These are phyloP conservation scores for Lentinula novae-zelandiae DNA, from an alignment of 1,284 basidiomycete genomes.

Conservation along the genomic window DNA sequence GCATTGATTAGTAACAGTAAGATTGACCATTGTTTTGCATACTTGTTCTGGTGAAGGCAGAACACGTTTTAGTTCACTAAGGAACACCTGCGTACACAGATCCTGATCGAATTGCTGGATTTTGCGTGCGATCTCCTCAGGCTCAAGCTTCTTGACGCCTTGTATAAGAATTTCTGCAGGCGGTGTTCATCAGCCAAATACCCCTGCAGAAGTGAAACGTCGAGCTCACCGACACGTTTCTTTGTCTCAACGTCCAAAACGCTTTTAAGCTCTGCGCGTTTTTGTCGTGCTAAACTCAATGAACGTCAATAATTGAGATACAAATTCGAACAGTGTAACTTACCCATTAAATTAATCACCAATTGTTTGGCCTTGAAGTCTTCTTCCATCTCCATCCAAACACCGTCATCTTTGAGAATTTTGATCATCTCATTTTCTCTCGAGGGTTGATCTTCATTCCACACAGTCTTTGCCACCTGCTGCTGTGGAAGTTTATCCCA, in stretches of 20 bases:
- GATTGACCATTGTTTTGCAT: conserved; percentile 14
- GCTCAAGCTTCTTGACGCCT: conserved; percentile 75
- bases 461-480: conserved; percentile 80
- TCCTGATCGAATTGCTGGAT: conserved; percentile 85
- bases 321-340: conserved; percentile 17
- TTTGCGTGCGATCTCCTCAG: conserved; percentile 80
- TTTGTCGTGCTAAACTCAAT: conserved; percentile 59
- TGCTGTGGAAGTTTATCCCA: conserved; percentile 96
- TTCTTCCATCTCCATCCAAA: conserved; percentile 97
- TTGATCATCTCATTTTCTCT: conserved; percentile 76
- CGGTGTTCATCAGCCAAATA: not conserved
- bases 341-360: conserved; percentile 80
- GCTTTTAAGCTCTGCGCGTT: conserved; percentile 82
- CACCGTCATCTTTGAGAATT: conserved; percentile 78
- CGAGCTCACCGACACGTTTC: conserved; percentile 78
- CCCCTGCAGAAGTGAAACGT: not conserved
- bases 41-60: conserved; percentile 90
- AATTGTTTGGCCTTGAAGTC: conserved; percentile 97
- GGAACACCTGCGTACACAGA: conserved; percentile 83
- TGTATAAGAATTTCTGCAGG: conserved; percentile 83
- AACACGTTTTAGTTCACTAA: conserved; percentile 82
- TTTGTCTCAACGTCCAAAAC: conserved; percentile 89
- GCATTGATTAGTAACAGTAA: conserved; percentile 15
- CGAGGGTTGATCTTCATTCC: conserved; percentile 67
- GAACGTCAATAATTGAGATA: not conserved